Evolutionary conservation across 805 yeast genomes (phyloP), one percentile per base, ranked within the genome.

Genomic region (Blastobotrys americana): DNA sequence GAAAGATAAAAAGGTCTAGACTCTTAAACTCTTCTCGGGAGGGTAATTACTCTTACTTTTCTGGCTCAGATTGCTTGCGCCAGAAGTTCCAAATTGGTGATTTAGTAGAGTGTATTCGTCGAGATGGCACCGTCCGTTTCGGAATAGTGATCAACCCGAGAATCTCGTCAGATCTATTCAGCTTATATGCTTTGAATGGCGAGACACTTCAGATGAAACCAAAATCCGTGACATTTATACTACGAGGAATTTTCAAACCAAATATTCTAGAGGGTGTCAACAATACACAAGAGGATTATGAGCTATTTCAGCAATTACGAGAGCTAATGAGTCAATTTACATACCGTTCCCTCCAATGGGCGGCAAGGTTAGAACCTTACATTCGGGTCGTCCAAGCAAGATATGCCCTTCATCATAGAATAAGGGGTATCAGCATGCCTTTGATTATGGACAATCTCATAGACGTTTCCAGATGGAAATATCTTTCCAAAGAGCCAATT

Each of bases 41-140:
- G n/a, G n/a, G n/a, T n/a, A n/a, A n/a, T n/a, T n/a, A n/a, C n/a
- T n/a, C n/a, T n/a, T n/a, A n/a, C n/a, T n/a, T n/a, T n/a, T n/a
- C n/a, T n/a, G n/a, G n/a, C n/a, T n/a, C n/a, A n/a, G n/a, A n/a
- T n/a, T n/a, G n/a, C n/a, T n/a, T n/a, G n/a, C n/a, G n/a, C n/a
- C 31, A 13, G 13, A 13, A 34, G 13, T 15, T 45, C 4, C 37
- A 20, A 9, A 36, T 38, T 3, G 52, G 50, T 5, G 52, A 48
- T 28, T 10, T 43, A 17, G 47, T 48, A 13, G 52, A 48, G 33
- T 31, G 19, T 4, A 17, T 42, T 15, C n/a, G 16, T 5, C 28
- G 50, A 18, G 47, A 45, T 22, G 50, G 50, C 17, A 20, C 36
- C 13, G 36, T 44, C 2, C 21, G 34, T n/a, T 48, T 46, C 43